Evolutionary conservation across 805 yeast species (phyloP).

Genomic region (Candida vartiovaarae): DNA sequence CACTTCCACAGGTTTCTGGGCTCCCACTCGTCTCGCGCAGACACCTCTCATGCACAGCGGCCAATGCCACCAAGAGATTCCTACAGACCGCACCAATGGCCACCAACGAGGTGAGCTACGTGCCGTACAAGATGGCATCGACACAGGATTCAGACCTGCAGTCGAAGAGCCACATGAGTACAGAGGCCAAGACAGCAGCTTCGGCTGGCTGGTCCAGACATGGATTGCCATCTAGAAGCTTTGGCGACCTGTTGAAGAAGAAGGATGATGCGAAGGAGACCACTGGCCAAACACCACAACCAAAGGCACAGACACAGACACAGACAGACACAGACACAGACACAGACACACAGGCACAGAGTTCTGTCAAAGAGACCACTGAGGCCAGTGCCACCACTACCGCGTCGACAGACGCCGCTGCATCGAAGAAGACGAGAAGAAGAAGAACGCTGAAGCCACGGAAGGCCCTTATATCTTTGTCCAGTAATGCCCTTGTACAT

Average conservation of each 20-base stretch:
- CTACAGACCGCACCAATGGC: conserved; percentile 25
- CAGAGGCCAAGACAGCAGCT: background rate
- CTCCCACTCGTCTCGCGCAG: conserved; percentile 8
- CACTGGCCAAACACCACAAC: conserved; percentile 3
- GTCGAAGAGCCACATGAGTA: background rate
- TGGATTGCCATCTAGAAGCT: conserved; percentile 22
- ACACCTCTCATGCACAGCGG: conserved; percentile 9
- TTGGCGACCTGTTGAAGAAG: conserved; percentile 20
- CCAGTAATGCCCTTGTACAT: conserved; percentile 71
- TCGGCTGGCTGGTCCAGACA: conserved; percentile 22
- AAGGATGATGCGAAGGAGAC: conserved; percentile 3
- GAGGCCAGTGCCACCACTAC: conserved; percentile 1
- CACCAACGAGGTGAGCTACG: conserved; percentile 12
- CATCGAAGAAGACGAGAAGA: conserved; percentile 27
- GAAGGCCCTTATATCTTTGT: conserved; percentile 80
- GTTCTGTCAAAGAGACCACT: conserved; percentile 10
- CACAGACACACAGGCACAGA: conserved; percentile 7
- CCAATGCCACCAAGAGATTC: conserved; percentile 21
- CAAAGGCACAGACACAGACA: conserved; percentile 4
- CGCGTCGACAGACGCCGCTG: background rate
- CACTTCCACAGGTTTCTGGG: conserved; percentile 1
- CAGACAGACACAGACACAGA: conserved; percentile 5
- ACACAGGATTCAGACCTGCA: background rate
- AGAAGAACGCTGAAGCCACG: conserved; percentile 76
- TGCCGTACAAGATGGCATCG: conserved; percentile 13